Evolutionary conservation across 495 filamentous ascomycete species (phyloP).

Genomic region (Hyphodiscus hymeniophilus): DNA sequence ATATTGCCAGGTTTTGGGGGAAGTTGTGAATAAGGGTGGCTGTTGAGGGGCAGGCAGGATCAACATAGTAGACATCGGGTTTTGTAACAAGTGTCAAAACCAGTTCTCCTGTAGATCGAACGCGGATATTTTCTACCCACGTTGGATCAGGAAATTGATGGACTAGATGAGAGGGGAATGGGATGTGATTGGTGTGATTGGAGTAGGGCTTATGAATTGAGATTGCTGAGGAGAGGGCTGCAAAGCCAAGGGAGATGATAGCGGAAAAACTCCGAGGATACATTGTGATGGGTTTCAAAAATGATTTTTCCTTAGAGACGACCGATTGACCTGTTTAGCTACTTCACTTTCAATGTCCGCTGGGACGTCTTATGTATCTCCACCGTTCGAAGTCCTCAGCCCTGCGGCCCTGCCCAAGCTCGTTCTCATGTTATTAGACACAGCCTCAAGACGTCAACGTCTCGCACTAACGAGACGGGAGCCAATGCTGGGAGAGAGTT

Average conservation of each 20-base stretch:
- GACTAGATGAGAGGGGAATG: constrained; percentile 1
- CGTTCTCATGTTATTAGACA: too few relatives aligned
- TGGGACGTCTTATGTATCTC: too few relatives aligned
- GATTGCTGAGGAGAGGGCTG: background rate
- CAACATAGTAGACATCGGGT: constrained; percentile 34
- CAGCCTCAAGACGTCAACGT: too few relatives aligned
- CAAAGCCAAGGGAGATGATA: background rate
- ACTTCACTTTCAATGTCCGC: too few relatives aligned
- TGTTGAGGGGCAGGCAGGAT: constrained; percentile 22
- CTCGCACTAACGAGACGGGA: too few relatives aligned
- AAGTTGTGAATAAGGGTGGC: constrained; percentile 18
- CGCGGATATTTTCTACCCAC: constrained; percentile 34
- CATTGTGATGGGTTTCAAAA: too few relatives aligned
- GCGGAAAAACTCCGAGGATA: too few relatives aligned
- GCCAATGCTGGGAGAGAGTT: too few relatives aligned
- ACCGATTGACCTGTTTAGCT: too few relatives aligned
- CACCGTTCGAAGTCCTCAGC: too few relatives aligned
- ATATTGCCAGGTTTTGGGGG: constrained; percentile 15
- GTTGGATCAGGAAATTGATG: constrained; percentile 28
- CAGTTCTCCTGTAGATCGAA: constrained; percentile 27
- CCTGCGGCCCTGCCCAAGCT: too few relatives aligned
- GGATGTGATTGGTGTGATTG: background rate
- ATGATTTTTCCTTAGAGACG: too few relatives aligned
- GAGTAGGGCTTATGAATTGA: background rate
- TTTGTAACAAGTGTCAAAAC: constrained; percentile 30